phyloP scores from a whole-genome alignment of 495 filamentous ascomycete species.

The Aspergillus diversus region DNA sequence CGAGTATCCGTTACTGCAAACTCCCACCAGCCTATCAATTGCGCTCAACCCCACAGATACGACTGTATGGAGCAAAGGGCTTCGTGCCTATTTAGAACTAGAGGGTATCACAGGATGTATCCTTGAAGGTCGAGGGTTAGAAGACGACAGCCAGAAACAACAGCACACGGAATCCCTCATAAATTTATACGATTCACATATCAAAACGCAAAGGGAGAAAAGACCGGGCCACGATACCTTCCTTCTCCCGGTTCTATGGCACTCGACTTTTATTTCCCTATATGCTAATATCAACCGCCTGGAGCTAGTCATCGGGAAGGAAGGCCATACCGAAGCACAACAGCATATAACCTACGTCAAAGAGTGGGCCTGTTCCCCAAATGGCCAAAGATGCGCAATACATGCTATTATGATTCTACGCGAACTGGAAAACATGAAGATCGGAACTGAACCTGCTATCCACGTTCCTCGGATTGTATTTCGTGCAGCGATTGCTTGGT shows the following conservation, averaged over 20 bases:
- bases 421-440: background rate
- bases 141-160: background rate
- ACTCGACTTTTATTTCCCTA: constrained; percentile 33
- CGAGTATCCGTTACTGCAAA: too few relatives aligned
- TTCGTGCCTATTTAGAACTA: background rate
- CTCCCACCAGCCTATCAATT: too few relatives aligned
- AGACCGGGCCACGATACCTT: constrained; percentile 13
- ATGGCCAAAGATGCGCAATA: background rate
- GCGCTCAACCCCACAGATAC: too few relatives aligned
- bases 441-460: background rate
- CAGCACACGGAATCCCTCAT: background rate
- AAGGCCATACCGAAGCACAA: constrained; percentile 21
- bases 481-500: background rate
- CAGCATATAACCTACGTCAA: constrained; percentile 6
- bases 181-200: background rate
- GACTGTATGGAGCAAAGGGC: too few relatives aligned
- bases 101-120: constrained; percentile 1
- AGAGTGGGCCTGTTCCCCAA: background rate
- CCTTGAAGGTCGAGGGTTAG: too few relatives aligned
- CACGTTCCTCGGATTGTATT: constrained; percentile 1
- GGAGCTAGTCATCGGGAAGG: constrained; percentile 29
- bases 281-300: constrained; percentile 33
- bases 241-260: constrained; percentile 37
- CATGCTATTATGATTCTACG: background rate
- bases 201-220: constrained; percentile 4